A percentile compares a stretch with the other conserved stretches of the same genome.
phyloP scores from a whole-genome alignment of 2,329 filamentous ascomycete species.

The Trichoderma polysporum region DNA sequence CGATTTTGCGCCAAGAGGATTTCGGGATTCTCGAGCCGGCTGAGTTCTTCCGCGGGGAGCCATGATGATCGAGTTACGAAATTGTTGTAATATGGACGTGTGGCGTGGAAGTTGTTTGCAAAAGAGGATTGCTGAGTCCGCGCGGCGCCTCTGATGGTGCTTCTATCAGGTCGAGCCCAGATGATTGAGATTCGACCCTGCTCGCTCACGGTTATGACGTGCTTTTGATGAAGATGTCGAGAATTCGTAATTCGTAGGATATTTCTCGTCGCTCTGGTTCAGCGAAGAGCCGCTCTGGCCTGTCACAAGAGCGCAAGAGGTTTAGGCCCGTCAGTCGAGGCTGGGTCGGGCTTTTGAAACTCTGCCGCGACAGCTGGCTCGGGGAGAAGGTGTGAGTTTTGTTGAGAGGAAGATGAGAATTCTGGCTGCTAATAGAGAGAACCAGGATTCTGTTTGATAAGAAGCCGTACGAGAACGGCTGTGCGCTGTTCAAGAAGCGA shows the following conservation, averaged over 20 bases:
- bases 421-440: neutral
- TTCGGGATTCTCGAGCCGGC: constrained; percentile 35
- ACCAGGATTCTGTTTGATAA: neutral
- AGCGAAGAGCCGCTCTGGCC: neutral
- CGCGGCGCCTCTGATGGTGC: neutral
- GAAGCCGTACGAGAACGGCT: neutral
- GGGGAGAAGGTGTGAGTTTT: neutral
- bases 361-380: neutral
- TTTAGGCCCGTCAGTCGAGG: neutral
- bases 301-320: neutral
- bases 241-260: neutral
- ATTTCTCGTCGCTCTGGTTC: neutral
- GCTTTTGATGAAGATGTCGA: neutral
- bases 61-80: constrained; percentile 29
- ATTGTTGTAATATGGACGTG: neutral
- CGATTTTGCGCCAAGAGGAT: constrained; percentile 32
- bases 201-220: neutral
- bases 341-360: neutral
- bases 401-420: neutral
- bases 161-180: neutral
- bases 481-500: neutral
- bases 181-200: neutral
- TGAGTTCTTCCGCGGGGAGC: constrained; percentile 35
- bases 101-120: neutral
- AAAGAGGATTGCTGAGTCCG: neutral